Evolutionary conservation across 164 flowering plant species (phyloP).

Genomic region (Magnolia sinica): DNA sequence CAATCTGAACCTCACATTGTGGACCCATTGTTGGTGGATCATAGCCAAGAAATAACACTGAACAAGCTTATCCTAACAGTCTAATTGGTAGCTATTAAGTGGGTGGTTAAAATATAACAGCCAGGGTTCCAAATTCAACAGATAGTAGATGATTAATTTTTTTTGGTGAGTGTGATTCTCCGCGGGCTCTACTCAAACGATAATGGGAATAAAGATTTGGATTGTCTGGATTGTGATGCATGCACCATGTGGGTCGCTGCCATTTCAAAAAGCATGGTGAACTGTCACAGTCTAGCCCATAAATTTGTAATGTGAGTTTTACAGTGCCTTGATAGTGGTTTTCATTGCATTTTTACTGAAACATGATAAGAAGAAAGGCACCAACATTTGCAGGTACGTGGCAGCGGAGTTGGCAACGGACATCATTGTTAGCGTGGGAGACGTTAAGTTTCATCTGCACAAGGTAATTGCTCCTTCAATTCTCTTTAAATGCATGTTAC

Average conservation of each 20-base stretch:
- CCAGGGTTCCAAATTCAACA: neutral
- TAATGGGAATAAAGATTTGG: neutral
- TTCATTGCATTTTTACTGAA: neutral
- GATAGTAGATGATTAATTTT: neutral
- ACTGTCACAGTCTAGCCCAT: neutral
- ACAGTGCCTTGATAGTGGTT: neutral
- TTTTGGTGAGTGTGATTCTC: neutral
- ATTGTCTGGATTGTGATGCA: neutral
- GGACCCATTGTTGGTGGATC: no score
- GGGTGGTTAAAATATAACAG: no score
- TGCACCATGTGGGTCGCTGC: neutral
- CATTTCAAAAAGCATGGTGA: neutral
- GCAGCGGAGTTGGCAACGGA: slow-evolving; percentile 80
- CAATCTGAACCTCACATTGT: no score
- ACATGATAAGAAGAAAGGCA: neutral
- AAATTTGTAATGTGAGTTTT: neutral
- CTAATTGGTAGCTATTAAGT: no score
- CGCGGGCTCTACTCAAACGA: neutral
- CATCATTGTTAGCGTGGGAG: slow-evolving; percentile 56
- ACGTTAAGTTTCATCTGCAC: slow-evolving; percentile 78
- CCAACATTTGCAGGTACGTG: slow-evolving; percentile 59
- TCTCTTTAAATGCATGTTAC: no score
- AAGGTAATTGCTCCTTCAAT: slow-evolving; percentile 51
- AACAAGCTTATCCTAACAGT: no score
- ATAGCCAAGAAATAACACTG: no score